These are phyloP conservation scores for Cornus florida DNA, from an alignment of 148 eudicot species.

Conservation along the genomic window DNA sequence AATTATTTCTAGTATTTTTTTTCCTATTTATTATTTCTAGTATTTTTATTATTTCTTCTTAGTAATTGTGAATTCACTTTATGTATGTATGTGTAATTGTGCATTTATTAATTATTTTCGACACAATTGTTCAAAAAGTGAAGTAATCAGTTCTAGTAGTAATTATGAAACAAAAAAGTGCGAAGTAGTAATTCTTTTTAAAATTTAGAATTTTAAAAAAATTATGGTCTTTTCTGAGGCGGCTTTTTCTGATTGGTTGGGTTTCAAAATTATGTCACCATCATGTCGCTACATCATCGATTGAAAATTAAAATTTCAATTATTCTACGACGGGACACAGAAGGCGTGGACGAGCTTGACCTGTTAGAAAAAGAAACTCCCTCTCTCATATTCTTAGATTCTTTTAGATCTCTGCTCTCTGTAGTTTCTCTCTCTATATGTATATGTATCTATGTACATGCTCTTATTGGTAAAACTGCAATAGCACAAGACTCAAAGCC, in stretches of 20 bases:
- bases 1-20: no score
- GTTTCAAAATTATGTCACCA: neutral
- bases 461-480: neutral
- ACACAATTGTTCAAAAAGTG: no score
- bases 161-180: no score
- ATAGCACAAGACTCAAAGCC: neutral
- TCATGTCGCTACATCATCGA: neutral
- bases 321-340: neutral
- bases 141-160: no score
- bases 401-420: neutral
- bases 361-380: neutral
- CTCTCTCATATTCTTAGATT: neutral
- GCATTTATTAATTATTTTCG: no score
- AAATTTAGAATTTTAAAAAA: no score
- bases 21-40: no score
- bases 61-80: no score
- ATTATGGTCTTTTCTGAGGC: neutral
- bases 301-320: neutral
- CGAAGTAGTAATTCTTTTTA: no score
- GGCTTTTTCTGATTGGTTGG: neutral
- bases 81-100: no score
- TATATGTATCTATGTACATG: neutral
- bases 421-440: neutral
- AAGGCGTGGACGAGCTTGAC: neutral
- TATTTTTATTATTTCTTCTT: no score